Evolutionary conservation across 2,329 filamentous ascomycete species (phyloP).

Genomic region (Talaromyces sp.): DNA sequence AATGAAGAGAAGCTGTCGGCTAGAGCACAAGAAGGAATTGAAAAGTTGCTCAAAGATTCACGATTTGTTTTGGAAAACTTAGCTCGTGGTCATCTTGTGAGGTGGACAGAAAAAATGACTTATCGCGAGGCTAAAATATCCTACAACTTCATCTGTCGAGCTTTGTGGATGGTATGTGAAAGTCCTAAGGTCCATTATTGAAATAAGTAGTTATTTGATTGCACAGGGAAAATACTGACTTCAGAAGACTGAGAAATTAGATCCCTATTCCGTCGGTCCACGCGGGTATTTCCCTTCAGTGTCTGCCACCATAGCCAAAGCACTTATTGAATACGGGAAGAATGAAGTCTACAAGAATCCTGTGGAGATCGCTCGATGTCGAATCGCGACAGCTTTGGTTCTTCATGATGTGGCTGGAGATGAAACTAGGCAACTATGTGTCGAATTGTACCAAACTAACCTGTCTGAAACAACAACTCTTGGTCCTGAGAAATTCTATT

Average conservation of each 20-base stretch:
- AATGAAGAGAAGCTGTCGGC: neutral
- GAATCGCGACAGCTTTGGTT: slow-evolving; percentile 2
- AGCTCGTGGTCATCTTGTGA: neutral
- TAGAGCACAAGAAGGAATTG: neutral
- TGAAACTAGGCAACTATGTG: neutral
- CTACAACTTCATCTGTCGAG: slow-evolving; percentile 4
- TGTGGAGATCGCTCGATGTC: slow-evolving; percentile 5
- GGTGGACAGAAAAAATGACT: slow-evolving; percentile 8
- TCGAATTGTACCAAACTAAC: slow-evolving; percentile 9
- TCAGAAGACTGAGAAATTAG: neutral
- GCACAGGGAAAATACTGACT: neutral
- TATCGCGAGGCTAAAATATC: slow-evolving; percentile 3
- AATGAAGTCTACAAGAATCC: slow-evolving; percentile 5
- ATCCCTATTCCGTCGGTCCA: neutral
- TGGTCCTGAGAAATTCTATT: slow-evolving; percentile 10
- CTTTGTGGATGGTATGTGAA: slow-evolving; percentile 8
- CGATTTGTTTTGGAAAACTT: neutral
- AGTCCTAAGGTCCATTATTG: neutral
- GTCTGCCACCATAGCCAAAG: neutral
- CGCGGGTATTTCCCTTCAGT: neutral
- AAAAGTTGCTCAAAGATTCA: slow-evolving; percentile 3
- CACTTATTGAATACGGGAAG: slow-evolving; percentile 6
- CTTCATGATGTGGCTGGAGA: neutral
- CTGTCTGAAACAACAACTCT: slow-evolving; percentile 1
- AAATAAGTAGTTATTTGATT: neutral